These are phyloP conservation scores for Alternaria burnsii DNA, from an alignment of 2,329 filamentous ascomycete species.

Conservation along the genomic window DNA sequence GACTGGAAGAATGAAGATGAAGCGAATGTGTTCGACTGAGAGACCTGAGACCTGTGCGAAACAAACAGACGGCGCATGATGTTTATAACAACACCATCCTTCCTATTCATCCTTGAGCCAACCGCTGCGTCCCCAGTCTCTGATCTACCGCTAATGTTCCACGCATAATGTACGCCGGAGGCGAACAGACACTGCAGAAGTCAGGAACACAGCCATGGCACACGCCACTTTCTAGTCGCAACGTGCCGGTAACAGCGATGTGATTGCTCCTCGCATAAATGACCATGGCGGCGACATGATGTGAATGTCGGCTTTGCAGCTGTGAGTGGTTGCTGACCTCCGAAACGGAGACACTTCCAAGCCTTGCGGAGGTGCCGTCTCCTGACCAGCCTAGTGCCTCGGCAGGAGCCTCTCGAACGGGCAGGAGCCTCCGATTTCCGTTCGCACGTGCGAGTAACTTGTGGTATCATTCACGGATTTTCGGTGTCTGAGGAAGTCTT, in stretches of 20 bases:
- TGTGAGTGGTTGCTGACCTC: constrained; percentile 36
- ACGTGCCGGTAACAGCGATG: constrained; percentile 29
- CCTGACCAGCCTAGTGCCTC: constrained; percentile 22
- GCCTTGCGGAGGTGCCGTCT: constrained; percentile 10
- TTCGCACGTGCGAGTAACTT: constrained; percentile 27
- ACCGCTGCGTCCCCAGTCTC: not conserved
- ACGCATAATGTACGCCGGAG: constrained; percentile 11
- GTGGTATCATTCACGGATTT: constrained; percentile 21
- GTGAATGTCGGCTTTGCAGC: constrained; percentile 25
- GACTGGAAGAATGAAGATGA: constrained; percentile 47
- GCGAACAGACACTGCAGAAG: not conserved
- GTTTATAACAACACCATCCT: constrained; percentile 21
- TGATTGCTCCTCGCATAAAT: constrained; percentile 42
- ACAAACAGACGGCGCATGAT: not conserved
- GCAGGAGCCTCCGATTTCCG: constrained; percentile 22
- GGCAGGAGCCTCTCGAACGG: constrained; percentile 29
- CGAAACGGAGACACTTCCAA: constrained; percentile 24
- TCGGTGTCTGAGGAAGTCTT: not conserved
- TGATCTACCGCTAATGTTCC: constrained; percentile 1
- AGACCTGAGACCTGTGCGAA: constrained; percentile 1
- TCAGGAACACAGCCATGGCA: constrained; percentile 13
- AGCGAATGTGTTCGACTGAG: constrained; percentile 10
- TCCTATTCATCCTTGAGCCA: not conserved
- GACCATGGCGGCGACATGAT: constrained; percentile 12
- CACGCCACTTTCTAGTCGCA: constrained; percentile 9